phyloP scores from a whole-genome alignment of 768 basidiomycete genomes.

The Zangia roseola region DNA sequence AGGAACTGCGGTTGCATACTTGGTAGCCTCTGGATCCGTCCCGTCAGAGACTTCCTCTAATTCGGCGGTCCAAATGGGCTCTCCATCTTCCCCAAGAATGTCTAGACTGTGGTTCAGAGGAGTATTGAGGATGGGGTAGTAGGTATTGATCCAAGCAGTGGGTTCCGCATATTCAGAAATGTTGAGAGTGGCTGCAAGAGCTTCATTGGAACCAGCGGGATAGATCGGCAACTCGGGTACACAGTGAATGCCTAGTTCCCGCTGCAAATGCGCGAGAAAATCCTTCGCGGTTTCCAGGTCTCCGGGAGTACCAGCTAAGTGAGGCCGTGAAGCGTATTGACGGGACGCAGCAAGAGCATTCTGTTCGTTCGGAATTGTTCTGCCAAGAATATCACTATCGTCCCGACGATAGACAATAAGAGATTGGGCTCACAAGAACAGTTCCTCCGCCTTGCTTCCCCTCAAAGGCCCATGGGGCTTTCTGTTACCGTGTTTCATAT shows the following conservation, averaged over 20 bases:
- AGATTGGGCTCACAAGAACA: slow-evolving; percentile 41
- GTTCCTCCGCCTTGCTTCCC: slow-evolving; percentile 40
- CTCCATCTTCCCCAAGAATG: slow-evolving; percentile 51
- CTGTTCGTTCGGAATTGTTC: slow-evolving; percentile 50
- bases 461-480: slow-evolving; percentile 21
- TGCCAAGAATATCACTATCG: slow-evolving; percentile 16
- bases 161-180: slow-evolving; percentile 42
- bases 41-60: slow-evolving; percentile 66
- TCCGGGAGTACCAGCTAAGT: slow-evolving; percentile 56
- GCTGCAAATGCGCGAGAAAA: slow-evolving; percentile 52
- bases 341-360: slow-evolving; percentile 53
- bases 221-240: slow-evolving; percentile 42
- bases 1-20: slow-evolving; percentile 54
- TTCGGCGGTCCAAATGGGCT: slow-evolving; percentile 55
- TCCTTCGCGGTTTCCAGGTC: slow-evolving; percentile 59
- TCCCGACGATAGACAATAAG: neutral
- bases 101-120: slow-evolving; percentile 58
- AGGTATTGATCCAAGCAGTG: slow-evolving; percentile 63
- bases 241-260: slow-evolving; percentile 42
- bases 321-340: slow-evolving; percentile 51
- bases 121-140: slow-evolving; percentile 74
- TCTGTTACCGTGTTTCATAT: slow-evolving; percentile 15
- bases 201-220: slow-evolving; percentile 54
- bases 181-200: slow-evolving; percentile 50
- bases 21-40: slow-evolving; percentile 60